Base-by-base conservation (phyloP, 1,284 basidiomycete species). In the Ceratobasidium sp. region DNA sequence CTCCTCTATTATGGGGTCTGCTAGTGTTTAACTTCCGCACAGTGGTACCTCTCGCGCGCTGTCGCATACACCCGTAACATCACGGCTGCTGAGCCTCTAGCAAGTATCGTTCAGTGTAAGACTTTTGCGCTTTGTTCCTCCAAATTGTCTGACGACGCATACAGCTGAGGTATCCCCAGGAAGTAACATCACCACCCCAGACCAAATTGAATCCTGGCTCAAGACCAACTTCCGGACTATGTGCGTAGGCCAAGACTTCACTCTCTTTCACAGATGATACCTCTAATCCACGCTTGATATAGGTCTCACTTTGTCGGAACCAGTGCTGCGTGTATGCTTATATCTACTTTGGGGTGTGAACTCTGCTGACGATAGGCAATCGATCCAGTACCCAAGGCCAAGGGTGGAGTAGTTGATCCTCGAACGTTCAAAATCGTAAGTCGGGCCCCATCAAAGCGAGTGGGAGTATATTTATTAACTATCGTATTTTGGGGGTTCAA, bases 1-100 rank as follows among this genome's bases (percentile, higher is more conserved):
- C 35, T 41, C 4, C 35, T 38, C 33, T 18, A 33, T 14, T 60
- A 3, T 30, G 16, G 33, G 10, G 14, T 8, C 44, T 20, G 44
- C 18, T 18, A 3, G 7, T 5, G 41, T n/a, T 35, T 62, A 18
- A 33, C 14, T 35, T 54, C 2, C 14, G 27, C 14, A 18, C 20
- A 74, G 71, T 74, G 71, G 71, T 74, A 74, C 48, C 50, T 74
- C 10, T 74, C 71, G 10, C 71, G 71, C 30, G 71, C 71, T 10
- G 71, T 74, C 59, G 71, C 71, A 62, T 74, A 74, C 33, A 74
- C 71, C 41, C 71, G 71, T 18, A 74, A 74, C 30, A 74, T 74
- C 27, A 74, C 71, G 20, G 57, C 71, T n/a, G 59, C 71, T 16
- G 41, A 64, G 46, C 71, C 71, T 12, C 35, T 74, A 18, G 71